A percentile compares a stretch with the other conserved stretches of the same genome.
Conservation (phyloP, 495 filamentous ascomycete species). For the Parathielavia hyrcaniae region DNA sequence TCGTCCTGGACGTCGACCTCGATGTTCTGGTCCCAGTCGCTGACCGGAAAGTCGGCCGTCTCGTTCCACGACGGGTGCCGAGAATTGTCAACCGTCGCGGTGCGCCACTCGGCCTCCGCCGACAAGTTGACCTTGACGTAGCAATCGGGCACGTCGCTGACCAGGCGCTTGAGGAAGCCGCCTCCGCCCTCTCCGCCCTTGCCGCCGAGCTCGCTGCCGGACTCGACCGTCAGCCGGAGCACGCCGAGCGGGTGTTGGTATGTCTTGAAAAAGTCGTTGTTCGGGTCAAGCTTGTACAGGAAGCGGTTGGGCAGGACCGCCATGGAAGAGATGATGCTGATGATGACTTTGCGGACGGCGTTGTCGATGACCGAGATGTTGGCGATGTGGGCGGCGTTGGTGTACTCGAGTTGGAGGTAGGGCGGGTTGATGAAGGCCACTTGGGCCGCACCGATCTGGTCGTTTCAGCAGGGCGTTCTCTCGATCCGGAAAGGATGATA, state of each 20-base stretch:
- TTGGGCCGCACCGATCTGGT: constrained; percentile 40
- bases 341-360: constrained; percentile 32
- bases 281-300: constrained; percentile 38
- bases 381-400: constrained; percentile 38
- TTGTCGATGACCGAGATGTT: constrained; percentile 34
- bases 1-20: constrained; percentile 36
- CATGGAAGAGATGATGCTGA: constrained; percentile 37
- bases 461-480: background rate
- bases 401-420: constrained; percentile 36
- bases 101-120: constrained; percentile 36
- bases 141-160: constrained; percentile 38
- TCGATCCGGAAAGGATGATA: background rate
- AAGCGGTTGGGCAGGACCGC: constrained; percentile 41
- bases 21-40: constrained; percentile 36
- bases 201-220: constrained; percentile 31
- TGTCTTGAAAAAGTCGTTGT: constrained; percentile 40
- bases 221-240: constrained; percentile 38
- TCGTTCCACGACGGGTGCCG: constrained; percentile 39
- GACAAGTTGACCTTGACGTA: constrained; percentile 36
- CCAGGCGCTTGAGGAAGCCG: constrained; percentile 31
- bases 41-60: constrained; percentile 37
- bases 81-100: constrained; percentile 33
- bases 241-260: constrained; percentile 38
- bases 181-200: constrained; percentile 16
- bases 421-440: constrained; percentile 43